These are phyloP conservation scores for Pseudogymnoascus sp. DNA, from an alignment of 2,329 filamentous ascomycete genomes.

Conservation along the genomic window DNA sequence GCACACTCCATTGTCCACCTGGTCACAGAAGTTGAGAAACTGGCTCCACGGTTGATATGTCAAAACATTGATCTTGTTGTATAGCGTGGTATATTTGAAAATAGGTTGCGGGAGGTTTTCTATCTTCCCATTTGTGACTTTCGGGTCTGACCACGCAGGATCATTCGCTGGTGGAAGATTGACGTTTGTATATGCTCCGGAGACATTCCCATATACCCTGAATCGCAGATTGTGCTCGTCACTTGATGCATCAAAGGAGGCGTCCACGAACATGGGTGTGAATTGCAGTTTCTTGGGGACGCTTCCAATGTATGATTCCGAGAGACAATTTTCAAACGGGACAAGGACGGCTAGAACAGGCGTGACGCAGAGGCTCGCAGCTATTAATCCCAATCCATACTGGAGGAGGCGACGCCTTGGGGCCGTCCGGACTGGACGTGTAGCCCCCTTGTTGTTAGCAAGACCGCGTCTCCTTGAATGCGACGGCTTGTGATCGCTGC, in stretches of 20 bases:
- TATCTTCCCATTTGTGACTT: conserved; percentile 65
- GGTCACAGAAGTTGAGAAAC: conserved; percentile 56
- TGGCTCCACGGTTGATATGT: conserved; percentile 62
- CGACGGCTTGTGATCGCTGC: not conserved
- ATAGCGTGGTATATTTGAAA: conserved; percentile 58
- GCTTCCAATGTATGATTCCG: conserved; percentile 48
- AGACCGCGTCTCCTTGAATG: not conserved
- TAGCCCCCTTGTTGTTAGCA: not conserved
- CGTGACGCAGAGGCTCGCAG: conserved; percentile 22
- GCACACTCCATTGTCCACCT: conserved; percentile 55
- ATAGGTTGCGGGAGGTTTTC: conserved; percentile 46
- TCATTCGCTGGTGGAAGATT: conserved; percentile 52
- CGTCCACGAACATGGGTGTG: conserved; percentile 65
- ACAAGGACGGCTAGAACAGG: conserved; percentile 57
- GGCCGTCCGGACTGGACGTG: not conserved
- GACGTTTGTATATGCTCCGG: conserved; percentile 54
- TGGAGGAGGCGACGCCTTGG: not conserved
- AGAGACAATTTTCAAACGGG: conserved; percentile 77
- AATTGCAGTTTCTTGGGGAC: conserved; percentile 65
- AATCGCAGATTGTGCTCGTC: conserved; percentile 60
- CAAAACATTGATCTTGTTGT: conserved; percentile 63
- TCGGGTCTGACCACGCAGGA: conserved; percentile 53
- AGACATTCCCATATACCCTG: conserved; percentile 86
- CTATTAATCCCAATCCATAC: conserved; percentile 13
- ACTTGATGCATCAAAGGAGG: conserved; percentile 57